Base-by-base conservation (phyloP, 768 basidiomycete species). In the Podaxis mareebaensis region DNA sequence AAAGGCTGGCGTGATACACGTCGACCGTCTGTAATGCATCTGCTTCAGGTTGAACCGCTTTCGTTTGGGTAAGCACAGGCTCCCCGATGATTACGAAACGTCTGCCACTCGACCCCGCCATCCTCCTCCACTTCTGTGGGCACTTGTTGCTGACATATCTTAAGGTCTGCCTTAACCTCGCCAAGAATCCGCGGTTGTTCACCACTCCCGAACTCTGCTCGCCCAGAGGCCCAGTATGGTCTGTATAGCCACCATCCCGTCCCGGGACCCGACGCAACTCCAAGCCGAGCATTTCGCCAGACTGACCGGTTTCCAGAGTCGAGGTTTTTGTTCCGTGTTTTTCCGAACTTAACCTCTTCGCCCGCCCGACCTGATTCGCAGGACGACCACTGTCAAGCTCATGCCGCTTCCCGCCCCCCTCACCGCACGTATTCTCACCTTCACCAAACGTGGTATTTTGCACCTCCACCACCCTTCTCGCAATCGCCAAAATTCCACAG, bases 381-480 rank as follows among this genome's bases (percentile, higher is more conserved):
- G 61, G 61, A 42, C 44, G 56, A 24, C 54, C 61, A 28, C 70
- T 65, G 7, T 71, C 74, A 55, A 89, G 76, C 20, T 86, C 87
- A 68, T 91, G 90, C 87, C 89, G 91, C 66, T 78, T 82, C 64
- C 81, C 84, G 65, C 92, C 91, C 64, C 83, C 83, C 54, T 85
- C 86, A 17, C 84, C 84, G 83, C 81, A 88, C 2, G 79, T 84
- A 30, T 76, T 78, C 28, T 74, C 75, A 12, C 84, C 88, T 69
- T 86, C 86, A 68, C 88, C 85, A n/a, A 85, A 64, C 3, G 85
- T 89, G 0, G 85, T 79, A 69, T 90, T 90, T 49, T 83, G 78
- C 42, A 89, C 83, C 60, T 78, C 78, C 0, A 83, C 82, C 62
- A 81, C 88, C 44, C 81, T 78, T 48, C 88, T 79, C 64, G 89